A percentile compares a stretch with the other conserved stretches of the same genome.
These are phyloP conservation scores for Corinectria fuckeliana DNA, from an alignment of 2,329 filamentous ascomycete species.

Conservation along the genomic window DNA sequence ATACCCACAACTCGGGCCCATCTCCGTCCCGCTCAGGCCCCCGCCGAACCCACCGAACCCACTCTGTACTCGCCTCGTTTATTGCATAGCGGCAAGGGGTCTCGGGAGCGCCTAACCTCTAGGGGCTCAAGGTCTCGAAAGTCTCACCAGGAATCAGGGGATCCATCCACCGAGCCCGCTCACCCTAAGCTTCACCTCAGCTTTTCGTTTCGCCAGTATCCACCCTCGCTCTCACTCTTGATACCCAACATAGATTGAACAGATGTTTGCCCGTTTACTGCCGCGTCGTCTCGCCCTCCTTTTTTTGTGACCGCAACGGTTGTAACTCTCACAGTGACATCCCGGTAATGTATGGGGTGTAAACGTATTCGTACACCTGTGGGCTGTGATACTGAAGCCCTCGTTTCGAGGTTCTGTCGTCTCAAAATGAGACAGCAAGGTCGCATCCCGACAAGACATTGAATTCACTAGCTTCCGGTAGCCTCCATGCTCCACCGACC, in stretches of 20 bases:
- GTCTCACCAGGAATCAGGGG: constrained; percentile 33
- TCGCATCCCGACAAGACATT: constrained; percentile 17
- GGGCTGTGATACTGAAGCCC: no score
- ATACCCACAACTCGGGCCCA: not conserved
- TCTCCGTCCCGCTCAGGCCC: not conserved
- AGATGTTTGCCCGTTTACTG: not conserved
- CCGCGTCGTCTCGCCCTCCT: not conserved
- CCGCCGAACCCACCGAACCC: constrained; percentile 8
- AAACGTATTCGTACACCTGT: not conserved
- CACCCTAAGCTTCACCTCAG: constrained; percentile 21
- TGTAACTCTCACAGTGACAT: not conserved
- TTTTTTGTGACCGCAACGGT: not conserved
- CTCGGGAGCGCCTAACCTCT: constrained; percentile 41
- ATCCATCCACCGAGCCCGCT: constrained; percentile 5
- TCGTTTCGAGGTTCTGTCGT: not conserved
- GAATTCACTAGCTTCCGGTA: constrained; percentile 25
- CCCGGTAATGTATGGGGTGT: not conserved
- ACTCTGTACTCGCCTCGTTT: not conserved
- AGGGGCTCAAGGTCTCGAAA: constrained; percentile 39
- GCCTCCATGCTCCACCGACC: constrained; percentile 17
- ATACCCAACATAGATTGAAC: constrained; percentile 11
- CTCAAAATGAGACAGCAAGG: not conserved
- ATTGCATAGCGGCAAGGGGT: constrained; percentile 14
- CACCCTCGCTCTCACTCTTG: constrained; percentile 4
- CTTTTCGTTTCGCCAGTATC: constrained; percentile 6